phyloP scores from a whole-genome alignment of 176 grass and related monocot species.

The Saccharum spontaneum region DNA sequence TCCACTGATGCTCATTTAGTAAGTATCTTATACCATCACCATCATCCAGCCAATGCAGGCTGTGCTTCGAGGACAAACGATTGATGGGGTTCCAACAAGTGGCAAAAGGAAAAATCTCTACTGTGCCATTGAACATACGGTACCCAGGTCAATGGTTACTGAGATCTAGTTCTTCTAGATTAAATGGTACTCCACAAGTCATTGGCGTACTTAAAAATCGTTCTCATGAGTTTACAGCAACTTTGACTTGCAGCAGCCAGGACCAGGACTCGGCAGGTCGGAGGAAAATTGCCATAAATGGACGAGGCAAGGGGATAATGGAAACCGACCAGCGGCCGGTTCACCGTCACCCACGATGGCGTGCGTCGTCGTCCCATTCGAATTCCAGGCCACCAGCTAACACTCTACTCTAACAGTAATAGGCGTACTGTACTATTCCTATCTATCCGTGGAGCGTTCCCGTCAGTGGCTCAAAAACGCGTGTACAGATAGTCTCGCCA shows the following conservation, averaged over 20 bases:
- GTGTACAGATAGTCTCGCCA: slow-evolving; percentile 3
- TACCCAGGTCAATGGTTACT: background rate
- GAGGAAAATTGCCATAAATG: background rate
- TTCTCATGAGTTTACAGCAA: too few species aligned
- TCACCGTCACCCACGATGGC: background rate
- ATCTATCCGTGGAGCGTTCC: background rate
- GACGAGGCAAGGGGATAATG: background rate
- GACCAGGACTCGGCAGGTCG: background rate
- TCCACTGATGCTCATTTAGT: background rate
- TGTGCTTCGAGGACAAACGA: background rate
- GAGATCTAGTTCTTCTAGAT: background rate
- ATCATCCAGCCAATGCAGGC: background rate
- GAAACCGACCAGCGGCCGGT: slow-evolving; percentile 7
- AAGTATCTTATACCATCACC: background rate
- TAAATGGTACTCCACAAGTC: background rate
- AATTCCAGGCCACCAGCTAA: background rate
- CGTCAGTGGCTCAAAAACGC: slow-evolving; percentile 19
- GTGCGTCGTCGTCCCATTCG: background rate
- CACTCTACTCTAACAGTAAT: background rate
- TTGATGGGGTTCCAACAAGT: background rate
- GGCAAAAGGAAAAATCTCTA: background rate
- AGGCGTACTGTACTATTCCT: too few species aligned
- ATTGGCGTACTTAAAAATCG: background rate
- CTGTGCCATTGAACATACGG: too few species aligned
- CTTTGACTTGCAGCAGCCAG: background rate